Percentiles rank a stretch among this genome's conserved stretches.
Conservation (phyloP, 208 protist genomes). For the Naegleria gruberi region DNA sequence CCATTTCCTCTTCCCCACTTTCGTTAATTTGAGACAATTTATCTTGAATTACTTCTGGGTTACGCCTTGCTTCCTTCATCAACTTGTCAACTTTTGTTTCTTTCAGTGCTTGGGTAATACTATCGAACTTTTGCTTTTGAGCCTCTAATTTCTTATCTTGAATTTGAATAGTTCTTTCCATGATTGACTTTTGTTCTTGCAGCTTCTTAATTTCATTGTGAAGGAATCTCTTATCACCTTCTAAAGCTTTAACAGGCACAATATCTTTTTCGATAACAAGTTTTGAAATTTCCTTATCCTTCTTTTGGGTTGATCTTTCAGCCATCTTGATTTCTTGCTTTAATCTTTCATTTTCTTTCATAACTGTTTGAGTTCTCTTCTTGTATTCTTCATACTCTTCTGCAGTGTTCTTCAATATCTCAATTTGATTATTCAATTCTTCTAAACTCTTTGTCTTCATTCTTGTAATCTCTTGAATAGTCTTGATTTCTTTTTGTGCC, state of each 20-base stretch:
- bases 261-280: not conserved
- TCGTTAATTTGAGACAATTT: not conserved
- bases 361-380: not conserved
- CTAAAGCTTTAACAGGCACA: constrained; percentile 16
- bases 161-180: not conserved
- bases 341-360: not conserved
- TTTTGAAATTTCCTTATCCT: constrained; percentile 17
- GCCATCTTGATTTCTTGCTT: not conserved
- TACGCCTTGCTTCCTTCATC: not conserved
- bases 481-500: constrained; percentile 3
- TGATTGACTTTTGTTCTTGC: not conserved
- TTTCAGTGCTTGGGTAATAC: not conserved
- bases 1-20: not conserved
- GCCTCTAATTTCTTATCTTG: constrained; percentile 16
- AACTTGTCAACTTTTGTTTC: not conserved
- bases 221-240: constrained; percentile 14
- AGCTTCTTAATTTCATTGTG: not conserved
- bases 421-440: not conserved
- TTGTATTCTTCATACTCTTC: constrained; percentile 4
- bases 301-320: not conserved
- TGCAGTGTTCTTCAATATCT: not conserved
- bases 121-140: too few species aligned
- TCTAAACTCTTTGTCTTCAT: constrained; percentile 10
- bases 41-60: not conserved
- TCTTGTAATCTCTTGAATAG: constrained; percentile 17